A percentile compares a stretch with the other conserved stretches of the same genome.
phyloP scores from a whole-genome alignment of 2,329 filamentous ascomycete species.

The Arthroderma sp. region DNA sequence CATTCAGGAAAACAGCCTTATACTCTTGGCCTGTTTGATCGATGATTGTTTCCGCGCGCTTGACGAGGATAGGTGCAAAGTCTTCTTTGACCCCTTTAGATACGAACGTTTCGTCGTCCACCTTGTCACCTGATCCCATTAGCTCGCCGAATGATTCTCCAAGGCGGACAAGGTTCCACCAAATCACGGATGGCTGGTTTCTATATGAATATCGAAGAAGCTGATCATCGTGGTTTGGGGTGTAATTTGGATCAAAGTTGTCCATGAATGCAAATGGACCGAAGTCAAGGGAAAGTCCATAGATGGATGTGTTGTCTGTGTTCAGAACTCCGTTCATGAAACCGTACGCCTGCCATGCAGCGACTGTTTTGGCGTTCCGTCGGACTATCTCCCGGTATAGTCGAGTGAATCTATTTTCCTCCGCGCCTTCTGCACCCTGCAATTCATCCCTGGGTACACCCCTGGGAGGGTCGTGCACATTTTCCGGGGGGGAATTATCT shows the following conservation, averaged over 20 bases:
- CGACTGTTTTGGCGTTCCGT: conserved; percentile 76
- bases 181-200: conserved; percentile 90
- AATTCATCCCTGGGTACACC: conserved; percentile 44
- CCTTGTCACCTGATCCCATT: conserved; percentile 58
- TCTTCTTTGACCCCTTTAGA: conserved; percentile 58
- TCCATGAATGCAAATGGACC: conserved; percentile 97
- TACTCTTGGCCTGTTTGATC: conserved; percentile 72
- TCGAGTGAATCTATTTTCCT: conserved; percentile 76
- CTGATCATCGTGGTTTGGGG: conserved; percentile 90
- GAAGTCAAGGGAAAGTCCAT: conserved; percentile 82
- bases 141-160: conserved; percentile 82
- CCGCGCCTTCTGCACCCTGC: conserved; percentile 53
- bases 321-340: conserved; percentile 99
- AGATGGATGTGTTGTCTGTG: conserved; percentile 91
- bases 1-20: conserved; percentile 70
- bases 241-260: conserved; percentile 87
- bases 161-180: conserved; percentile 93
- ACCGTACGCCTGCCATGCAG: conserved; percentile 94
- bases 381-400: conserved; percentile 79
- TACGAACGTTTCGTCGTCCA: conserved; percentile 61
- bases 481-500: conserved; percentile 24
- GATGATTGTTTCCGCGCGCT: conserved; percentile 73
- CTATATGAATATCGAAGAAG: conserved; percentile 79
- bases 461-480: conserved; percentile 34
- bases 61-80: conserved; percentile 56